Conservation (phyloP, 805 yeast genomes). For the Ogataea trehalophila region DNA sequence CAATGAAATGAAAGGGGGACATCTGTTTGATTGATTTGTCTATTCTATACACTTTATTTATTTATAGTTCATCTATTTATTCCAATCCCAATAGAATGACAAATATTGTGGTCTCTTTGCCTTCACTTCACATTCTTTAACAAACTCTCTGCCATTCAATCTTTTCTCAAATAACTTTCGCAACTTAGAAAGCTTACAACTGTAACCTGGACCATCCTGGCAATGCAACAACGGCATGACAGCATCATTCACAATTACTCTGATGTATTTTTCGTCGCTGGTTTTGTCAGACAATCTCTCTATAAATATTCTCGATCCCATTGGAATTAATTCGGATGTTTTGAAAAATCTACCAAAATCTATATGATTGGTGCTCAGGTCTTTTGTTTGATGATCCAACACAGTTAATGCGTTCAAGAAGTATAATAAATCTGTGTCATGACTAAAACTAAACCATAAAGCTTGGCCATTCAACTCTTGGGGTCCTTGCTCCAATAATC, state of each 20-base stretch:
- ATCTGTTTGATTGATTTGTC: too few relatives aligned
- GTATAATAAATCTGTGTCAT: slow-evolving; percentile 63
- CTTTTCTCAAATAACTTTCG: slow-evolving; percentile 8
- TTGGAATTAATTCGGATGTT: slow-evolving; percentile 45
- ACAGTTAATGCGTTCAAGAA: slow-evolving; percentile 64
- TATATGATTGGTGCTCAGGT: slow-evolving; percentile 35
- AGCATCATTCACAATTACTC: slow-evolving; percentile 49
- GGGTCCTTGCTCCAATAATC: slow-evolving; percentile 21
- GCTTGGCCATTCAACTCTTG: slow-evolving; percentile 19
- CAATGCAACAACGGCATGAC: slow-evolving; percentile 47
- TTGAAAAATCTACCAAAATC: slow-evolving; percentile 40
- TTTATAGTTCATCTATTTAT: neutral
- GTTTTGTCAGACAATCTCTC: slow-evolving; percentile 36
- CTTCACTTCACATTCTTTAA: slow-evolving; percentile 16
- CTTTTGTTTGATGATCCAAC: slow-evolving; percentile 34
- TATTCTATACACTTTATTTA: neutral
- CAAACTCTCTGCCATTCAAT: slow-evolving; percentile 6
- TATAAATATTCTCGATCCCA: slow-evolving; percentile 50
- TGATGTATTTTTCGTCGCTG: slow-evolving; percentile 33
- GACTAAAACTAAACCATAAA: slow-evolving; percentile 68
- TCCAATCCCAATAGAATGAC: slow-evolving; percentile 27
- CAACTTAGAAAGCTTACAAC: slow-evolving; percentile 29
- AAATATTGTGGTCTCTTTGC: slow-evolving; percentile 14
- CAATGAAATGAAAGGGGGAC: neutral
- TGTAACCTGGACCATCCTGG: slow-evolving; percentile 51